Base-by-base conservation (phyloP, 2,329 filamentous ascomycete genomes). In the Fusarium virguliforme region DNA sequence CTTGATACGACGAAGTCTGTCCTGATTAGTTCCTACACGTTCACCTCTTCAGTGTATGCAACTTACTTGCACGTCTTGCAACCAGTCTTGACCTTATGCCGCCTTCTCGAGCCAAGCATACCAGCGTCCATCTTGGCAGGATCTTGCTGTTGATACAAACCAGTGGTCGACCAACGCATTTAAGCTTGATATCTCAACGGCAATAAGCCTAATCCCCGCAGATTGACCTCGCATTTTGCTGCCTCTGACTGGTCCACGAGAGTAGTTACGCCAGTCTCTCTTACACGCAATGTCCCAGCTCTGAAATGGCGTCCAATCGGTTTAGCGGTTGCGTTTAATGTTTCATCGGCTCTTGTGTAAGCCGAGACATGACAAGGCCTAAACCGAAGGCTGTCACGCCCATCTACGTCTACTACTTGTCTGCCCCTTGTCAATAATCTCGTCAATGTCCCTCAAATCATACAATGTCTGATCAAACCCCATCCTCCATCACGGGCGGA, bases 401-500 rank as follows among this genome's bases (percentile, higher is more conserved):
- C 3, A 34, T 15, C 7, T 10, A 8, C 24, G 2, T 34, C 3
- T 26, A 12, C 43, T 38, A 0, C 12, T 26, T 46, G 4, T 2
- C 10, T 55, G 8, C 22, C 15, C 54, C 8, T 26, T 54, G 9
- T 3, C 9, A 6, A 12, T n/a, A 6, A 8, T 30, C 7, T 12
- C 24, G 15, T 12, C 13, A 32, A 13, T 3, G 9, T 28, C 1
- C 12, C 13, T 22, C 15, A 15, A n/a, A 9, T 15, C 1, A 15
- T 7, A 9, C n/a, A 26, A 66, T 60, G 54, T 7, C 24, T 15
- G 54, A 22, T 4, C n/a, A 37, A 7, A 0, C 26, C 5, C 54
- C 59, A 9, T 60, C 35, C 30, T 26, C 30, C 5, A 65, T 68
- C 22, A 57, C 61, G 13, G 67, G 67, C 10, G 65, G 65, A 37